Evolutionary conservation across 2,329 filamentous ascomycete genomes (phyloP).

Genomic region (Calonectria pauciramosa): DNA sequence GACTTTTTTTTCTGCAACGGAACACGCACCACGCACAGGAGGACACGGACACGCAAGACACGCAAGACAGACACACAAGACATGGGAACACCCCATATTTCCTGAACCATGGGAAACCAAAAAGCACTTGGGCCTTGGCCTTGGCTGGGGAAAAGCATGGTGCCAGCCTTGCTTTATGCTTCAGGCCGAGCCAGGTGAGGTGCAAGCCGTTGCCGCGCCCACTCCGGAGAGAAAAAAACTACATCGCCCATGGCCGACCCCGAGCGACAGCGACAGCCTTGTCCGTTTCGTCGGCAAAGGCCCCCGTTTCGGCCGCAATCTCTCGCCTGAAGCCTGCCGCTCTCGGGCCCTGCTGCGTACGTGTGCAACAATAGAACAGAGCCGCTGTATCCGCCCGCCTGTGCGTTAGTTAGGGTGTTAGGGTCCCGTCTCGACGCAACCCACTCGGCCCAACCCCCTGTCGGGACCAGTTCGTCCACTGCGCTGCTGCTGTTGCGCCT

Average conservation of each 20-base stretch:
- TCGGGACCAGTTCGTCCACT: not conserved
- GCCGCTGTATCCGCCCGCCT: slow-evolving; percentile 8
- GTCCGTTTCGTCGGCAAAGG: slow-evolving; percentile 2
- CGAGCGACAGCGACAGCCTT: not conserved
- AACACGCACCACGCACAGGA: slow-evolving; percentile 9
- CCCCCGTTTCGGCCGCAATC: slow-evolving; percentile 3
- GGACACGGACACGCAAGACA: slow-evolving; percentile 11
- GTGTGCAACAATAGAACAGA: slow-evolving; percentile 8
- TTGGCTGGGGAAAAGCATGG: not conserved
- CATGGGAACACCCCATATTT: not conserved
- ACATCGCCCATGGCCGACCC: not conserved
- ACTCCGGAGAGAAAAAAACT: not conserved
- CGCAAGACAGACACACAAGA: not conserved
- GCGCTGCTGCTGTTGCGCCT: not conserved
- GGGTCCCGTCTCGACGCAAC: slow-evolving; percentile 1
- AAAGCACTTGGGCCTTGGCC: not conserved
- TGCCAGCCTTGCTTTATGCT: slow-evolving; percentile 4
- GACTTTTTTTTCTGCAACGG: slow-evolving; percentile 4
- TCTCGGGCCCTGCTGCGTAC: slow-evolving; percentile 7
- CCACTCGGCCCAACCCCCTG: not conserved
- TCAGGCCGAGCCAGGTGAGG: not conserved
- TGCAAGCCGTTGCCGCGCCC: slow-evolving; percentile 3
- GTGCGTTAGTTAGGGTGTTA: slow-evolving; percentile 2
- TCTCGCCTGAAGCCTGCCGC: not conserved
- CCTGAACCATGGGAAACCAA: not conserved